Base-by-base conservation (phyloP, 345 rosid species). In the Limnanthes douglasii region DNA sequence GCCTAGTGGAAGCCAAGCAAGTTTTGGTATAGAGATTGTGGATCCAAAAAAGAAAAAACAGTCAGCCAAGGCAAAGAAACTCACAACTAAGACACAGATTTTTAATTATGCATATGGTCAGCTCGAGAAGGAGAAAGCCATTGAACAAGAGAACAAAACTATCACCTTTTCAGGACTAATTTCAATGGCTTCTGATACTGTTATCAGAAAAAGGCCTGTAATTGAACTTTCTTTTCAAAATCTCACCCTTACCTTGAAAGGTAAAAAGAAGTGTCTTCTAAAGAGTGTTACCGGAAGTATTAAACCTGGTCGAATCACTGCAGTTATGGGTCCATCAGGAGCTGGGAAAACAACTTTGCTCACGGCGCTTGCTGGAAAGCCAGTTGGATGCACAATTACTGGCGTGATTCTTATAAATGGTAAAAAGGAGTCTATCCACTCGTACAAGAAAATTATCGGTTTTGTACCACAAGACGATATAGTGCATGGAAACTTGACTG, bases 301-400 rank as follows among this genome's bases (percentile, higher is more conserved):
- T 39, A 75, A 58, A 43, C 93, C 96, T 14, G 93, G 96, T 15
- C 74, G 78, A 25, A 60, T 90, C 25, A 69, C 94, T 4, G 79
- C 98, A 37, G 94, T 84, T 48, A 90, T 84, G 98, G 98, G 98
- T 45, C 98, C 96, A 29, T 90, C 98, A 11, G 94, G 96, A 33
- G 96, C 98, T 39, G 96, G 98, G 20, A 80, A 84, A 64, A 90
- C 94, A 12, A 74, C 88, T 3, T 86, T 84, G 43, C 77, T 90
- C n/a, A 70, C 82, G 43, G 86, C 96, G 24, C 58, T 90, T 35
- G 94, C 83, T 5, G 96, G 96, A 19, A 90, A 78, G 66, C 72
- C 96, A 15, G 61, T 71, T 19, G 92, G 93, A 6, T 84, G 85
- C 69, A 72, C 53, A 24, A 44, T 54, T 37, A 66, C 55, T 39